Evolutionary conservation across 2,329 filamentous ascomycete species (phyloP).

Genomic region (Pseudogymnoascus sp.): DNA sequence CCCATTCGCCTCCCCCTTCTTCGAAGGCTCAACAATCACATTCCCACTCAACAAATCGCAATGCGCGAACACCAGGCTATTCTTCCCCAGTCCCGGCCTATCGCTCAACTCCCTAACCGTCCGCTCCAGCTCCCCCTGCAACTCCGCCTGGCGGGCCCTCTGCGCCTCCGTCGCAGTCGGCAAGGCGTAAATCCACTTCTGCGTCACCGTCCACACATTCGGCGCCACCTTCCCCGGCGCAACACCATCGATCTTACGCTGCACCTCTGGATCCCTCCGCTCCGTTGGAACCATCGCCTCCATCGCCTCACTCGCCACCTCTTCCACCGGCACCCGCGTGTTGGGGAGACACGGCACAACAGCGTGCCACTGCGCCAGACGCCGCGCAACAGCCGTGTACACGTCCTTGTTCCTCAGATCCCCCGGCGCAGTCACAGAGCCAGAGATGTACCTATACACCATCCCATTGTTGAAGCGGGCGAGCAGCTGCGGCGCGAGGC

Average conservation of each 20-base stretch:
- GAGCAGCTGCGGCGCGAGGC: slow-evolving; percentile 77
- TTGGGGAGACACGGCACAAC: slow-evolving; percentile 51
- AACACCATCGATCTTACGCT: slow-evolving; percentile 41
- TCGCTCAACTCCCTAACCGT: slow-evolving; percentile 67
- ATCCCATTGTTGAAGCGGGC: slow-evolving; percentile 94
- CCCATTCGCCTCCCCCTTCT: slow-evolving; percentile 26
- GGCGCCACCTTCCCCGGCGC: slow-evolving; percentile 66
- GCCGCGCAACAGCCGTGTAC: slow-evolving; percentile 74
- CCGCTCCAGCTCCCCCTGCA: slow-evolving; percentile 69
- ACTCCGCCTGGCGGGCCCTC: slow-evolving; percentile 53
- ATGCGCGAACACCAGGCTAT: slow-evolving; percentile 84
- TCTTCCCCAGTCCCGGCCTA: slow-evolving; percentile 66
- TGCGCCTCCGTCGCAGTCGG: slow-evolving; percentile 66
- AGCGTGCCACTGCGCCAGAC: slow-evolving; percentile 91
- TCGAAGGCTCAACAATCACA: slow-evolving; percentile 69
- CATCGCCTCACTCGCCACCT: slow-evolving; percentile 27
- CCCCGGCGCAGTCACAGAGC: slow-evolving; percentile 69
- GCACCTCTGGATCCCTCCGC: slow-evolving; percentile 31
- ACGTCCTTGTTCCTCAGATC: slow-evolving; percentile 71
- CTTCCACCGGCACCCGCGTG: slow-evolving; percentile 20
- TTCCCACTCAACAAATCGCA: slow-evolving; percentile 96
- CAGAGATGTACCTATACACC: slow-evolving; percentile 84
- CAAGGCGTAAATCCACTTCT: slow-evolving; percentile 88
- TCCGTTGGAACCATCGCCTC: slow-evolving; percentile 23
- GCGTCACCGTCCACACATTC: slow-evolving; percentile 91